Base-by-base conservation (phyloP, 768 basidiomycete species). In the Calocera cornea region DNA sequence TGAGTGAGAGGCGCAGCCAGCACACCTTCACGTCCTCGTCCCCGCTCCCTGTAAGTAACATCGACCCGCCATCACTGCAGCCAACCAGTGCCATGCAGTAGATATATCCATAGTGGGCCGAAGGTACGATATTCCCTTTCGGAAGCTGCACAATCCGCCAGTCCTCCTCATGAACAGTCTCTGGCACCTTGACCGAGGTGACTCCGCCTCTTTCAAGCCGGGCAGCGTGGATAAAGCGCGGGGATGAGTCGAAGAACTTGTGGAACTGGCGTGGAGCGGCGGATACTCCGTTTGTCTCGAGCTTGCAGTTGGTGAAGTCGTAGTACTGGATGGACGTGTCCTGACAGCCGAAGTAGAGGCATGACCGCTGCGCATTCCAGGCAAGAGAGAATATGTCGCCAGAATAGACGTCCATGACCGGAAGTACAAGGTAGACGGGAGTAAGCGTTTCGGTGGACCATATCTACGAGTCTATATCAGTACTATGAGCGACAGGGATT, bases 281-380 rank as follows among this genome's bases (percentile, higher is more conserved):
- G 17, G n/a, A 54, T 3, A 31, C 44, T 0, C 54, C 44, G 1
- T 41, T 34, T 14, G 33, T 64, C 14, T 65, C 40, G 34, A 34
- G 50, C n/a, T 31, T 64, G 64, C 69, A 66, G 41, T 71, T 66
- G 12, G 74, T 72, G 65, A 94, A 90, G 71, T 83, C 78, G 74
- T 87, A 85, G 92, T 92, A 97, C 73, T 97, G 92, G 33, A 97
- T 80, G 14, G 92, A 94, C 1, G 94, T 94, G 74, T 93, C 91
- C 76, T 97, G 91, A 74, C 92, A 94, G 27, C 94, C 94, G 38
- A 95, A 80, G 74, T 88, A 95, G 34, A 95, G 78, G 0, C 87
- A 88, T 67, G 86, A 85, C 29, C 86, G 78, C 24, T 79, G 73
- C 1, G 86, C 80, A 8, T 85, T 87, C 89, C 90, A 97, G 0